Conservation (phyloP, 805 yeast genomes). For the Metschnikowia lochheadii region DNA sequence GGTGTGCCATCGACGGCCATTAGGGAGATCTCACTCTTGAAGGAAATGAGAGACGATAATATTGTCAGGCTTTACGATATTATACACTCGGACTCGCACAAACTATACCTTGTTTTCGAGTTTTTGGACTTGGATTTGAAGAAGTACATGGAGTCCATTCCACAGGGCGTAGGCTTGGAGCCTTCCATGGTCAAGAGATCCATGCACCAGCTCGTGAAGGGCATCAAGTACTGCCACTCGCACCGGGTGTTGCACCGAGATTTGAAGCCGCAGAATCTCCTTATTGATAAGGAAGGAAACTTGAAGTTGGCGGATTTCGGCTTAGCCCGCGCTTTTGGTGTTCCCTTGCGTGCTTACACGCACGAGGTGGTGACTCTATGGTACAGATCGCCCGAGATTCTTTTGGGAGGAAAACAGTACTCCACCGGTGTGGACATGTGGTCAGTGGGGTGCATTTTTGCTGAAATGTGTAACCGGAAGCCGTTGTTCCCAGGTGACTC, state of each 20-base stretch:
- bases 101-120: conserved; percentile 89
- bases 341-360: conserved; percentile 92
- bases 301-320: conserved; percentile 73
- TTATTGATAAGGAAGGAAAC: conserved; percentile 93
- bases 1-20: conserved; percentile 99
- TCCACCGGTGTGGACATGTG: conserved; percentile 98
- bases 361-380: conserved; percentile 97
- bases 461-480: conserved; percentile 94
- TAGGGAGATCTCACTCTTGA: conserved; percentile 88
- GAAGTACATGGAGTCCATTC: conserved; percentile 93
- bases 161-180: conserved; percentile 86
- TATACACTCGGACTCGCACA: conserved; percentile 91
- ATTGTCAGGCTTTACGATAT: conserved; percentile 89
- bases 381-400: conserved; percentile 96
- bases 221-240: conserved; percentile 89
- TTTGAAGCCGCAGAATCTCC: conserved; percentile 90
- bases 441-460: conserved; percentile 97
- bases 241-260: conserved; percentile 94
- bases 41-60: conserved; percentile 90
- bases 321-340: conserved; percentile 94
- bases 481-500: conserved; percentile 97
- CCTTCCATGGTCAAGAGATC: conserved; percentile 87
- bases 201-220: conserved; percentile 87
- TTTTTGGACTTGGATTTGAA: conserved; percentile 91
- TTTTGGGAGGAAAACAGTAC: conserved; percentile 94